These are phyloP conservation scores for Trichosporon sp. DNA, from an alignment of 1,284 basidiomycete genomes.

Conservation along the genomic window DNA sequence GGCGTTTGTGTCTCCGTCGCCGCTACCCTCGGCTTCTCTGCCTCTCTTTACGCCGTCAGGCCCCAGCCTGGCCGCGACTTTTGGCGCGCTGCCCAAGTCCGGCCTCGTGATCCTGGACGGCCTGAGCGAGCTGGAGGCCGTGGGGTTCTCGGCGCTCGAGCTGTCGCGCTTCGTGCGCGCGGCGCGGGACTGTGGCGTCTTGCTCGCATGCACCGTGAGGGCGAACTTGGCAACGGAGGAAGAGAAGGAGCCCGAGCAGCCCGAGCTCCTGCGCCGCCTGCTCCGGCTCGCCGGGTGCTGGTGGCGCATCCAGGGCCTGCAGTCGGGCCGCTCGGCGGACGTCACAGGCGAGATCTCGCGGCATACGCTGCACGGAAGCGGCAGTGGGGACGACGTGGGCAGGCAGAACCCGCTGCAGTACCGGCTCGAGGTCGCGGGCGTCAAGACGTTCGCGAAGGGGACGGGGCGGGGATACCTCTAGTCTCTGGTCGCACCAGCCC, in stretches of 20 bases:
- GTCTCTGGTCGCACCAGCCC: too few species aligned
- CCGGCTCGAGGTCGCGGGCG: slow-evolving; percentile 40
- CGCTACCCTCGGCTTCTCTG: slow-evolving; percentile 16
- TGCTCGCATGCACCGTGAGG: slow-evolving; percentile 36
- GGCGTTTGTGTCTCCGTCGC: not conserved
- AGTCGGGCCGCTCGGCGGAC: slow-evolving; percentile 43
- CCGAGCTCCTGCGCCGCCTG: slow-evolving; percentile 29
- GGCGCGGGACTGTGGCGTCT: slow-evolving; percentile 11
- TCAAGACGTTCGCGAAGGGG: slow-evolving; percentile 49
- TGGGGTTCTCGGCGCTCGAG: slow-evolving; percentile 28
- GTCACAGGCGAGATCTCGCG: slow-evolving; percentile 41
- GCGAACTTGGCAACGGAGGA: slow-evolving; percentile 22
- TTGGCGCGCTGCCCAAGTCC: slow-evolving; percentile 14
- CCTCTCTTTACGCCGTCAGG: slow-evolving; percentile 24
- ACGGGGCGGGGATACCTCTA: slow-evolving; percentile 49
- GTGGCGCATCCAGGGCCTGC: slow-evolving; percentile 43
- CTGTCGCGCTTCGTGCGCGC: slow-evolving; percentile 41
- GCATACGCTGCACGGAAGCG: not conserved
- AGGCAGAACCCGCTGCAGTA: slow-evolving; percentile 43
- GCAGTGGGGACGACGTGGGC: not conserved
- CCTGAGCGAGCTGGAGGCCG: slow-evolving; percentile 32
- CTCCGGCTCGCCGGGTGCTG: slow-evolving; percentile 30
- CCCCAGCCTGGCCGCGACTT: slow-evolving; percentile 27
- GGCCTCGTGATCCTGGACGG: slow-evolving; percentile 43
- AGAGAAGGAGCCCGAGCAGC: slow-evolving; percentile 7